Evolutionary conservation across 2,329 filamentous ascomycete genomes (phyloP).

Genomic region (Epichloe coenophiala): DNA sequence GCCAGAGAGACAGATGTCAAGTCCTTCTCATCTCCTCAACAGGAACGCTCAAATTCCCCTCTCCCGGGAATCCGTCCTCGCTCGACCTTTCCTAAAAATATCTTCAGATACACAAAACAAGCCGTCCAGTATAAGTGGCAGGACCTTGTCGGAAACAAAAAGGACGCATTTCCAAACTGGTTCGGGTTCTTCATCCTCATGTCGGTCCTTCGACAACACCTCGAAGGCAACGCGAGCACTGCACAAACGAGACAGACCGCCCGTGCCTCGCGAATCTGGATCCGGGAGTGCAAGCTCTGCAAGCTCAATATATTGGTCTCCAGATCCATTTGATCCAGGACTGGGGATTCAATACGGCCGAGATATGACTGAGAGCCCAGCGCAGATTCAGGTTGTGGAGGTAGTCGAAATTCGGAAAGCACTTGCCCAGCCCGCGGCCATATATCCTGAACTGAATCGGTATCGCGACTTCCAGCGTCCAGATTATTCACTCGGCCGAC

Average conservation of each 20-base stretch:
- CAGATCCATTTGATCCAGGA: conserved; percentile 21
- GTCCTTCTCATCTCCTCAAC: conserved; percentile 9
- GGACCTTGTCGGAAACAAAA: conserved; percentile 19
- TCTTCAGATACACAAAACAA: conserved; percentile 27
- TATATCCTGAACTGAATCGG: conserved; percentile 48
- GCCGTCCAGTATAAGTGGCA: conserved; percentile 22
- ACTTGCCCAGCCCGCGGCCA: conserved; percentile 27
- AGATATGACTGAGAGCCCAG: conserved; percentile 28
- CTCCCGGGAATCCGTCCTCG: conserved; percentile 12
- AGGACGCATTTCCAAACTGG: conserved; percentile 17
- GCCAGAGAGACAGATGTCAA: conserved; percentile 8
- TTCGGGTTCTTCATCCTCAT: conserved; percentile 21
- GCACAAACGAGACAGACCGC: neutral
- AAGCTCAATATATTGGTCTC: conserved; percentile 19
- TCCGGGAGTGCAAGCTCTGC: conserved; percentile 29
- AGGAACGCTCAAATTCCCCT: conserved; percentile 12
- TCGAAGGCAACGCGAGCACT: conserved; percentile 18
- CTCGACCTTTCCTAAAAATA: conserved; percentile 11
- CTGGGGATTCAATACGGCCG: conserved; percentile 26
- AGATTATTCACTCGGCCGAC: conserved; percentile 19
- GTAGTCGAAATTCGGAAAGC: conserved; percentile 26
- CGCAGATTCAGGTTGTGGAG: conserved; percentile 28
- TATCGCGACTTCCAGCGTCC: conserved; percentile 37
- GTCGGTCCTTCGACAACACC: conserved; percentile 19
- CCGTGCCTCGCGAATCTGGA: conserved; percentile 23